Base-by-base conservation (phyloP, 2,329 filamentous ascomycete genomes). In the Aspergillus calidoustus region DNA sequence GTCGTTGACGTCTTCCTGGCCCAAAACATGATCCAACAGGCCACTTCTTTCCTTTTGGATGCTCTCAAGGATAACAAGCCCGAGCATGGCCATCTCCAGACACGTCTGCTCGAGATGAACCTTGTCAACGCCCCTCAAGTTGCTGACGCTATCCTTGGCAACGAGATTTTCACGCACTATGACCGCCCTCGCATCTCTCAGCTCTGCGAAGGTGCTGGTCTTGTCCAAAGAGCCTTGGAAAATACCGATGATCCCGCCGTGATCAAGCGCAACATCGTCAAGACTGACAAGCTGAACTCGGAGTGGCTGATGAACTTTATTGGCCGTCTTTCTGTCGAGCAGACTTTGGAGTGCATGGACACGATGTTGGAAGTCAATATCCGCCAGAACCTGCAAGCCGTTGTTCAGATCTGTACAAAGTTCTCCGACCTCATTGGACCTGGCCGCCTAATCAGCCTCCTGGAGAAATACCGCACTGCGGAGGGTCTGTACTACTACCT, bases 401-500 rank as follows among this genome's bases (percentile, higher is more conserved):
- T 98, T 38, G 92, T 98, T 63, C 93, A 96, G 73, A 90, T 99
- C 67, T 92, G 94, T 41, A 97, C 96, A 69, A 99, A 99, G 79
- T 99, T 97, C 81, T 97, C 94, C 0, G 96, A 99, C 74, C 87
- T 98, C 8, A 87, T 99, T 30, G 94, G 93, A 8, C 83, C 95
- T n/a, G 89, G 88, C 61, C 89, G 88, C 57, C 85, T 99, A 68
- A 96, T 99, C 66, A 92, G 96, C 68, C 86, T 99, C 7, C 90
- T 99, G 55, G 95, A 99, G 82, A 97, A 96, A 83, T 96, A 98
- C 82, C 93, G 95, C 79, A 98, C 95, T 41, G 89, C 92, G 3
- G 95, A 99, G 79, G 95, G 95, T 76, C 88, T 99, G 4, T 99
- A 95, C 86, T 97, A 97, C 83, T 99, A 97, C 81, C 88, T 99